Evolutionary conservation across 805 yeast species (phyloP).

Genomic region (Cyberlindnera lachancei): DNA sequence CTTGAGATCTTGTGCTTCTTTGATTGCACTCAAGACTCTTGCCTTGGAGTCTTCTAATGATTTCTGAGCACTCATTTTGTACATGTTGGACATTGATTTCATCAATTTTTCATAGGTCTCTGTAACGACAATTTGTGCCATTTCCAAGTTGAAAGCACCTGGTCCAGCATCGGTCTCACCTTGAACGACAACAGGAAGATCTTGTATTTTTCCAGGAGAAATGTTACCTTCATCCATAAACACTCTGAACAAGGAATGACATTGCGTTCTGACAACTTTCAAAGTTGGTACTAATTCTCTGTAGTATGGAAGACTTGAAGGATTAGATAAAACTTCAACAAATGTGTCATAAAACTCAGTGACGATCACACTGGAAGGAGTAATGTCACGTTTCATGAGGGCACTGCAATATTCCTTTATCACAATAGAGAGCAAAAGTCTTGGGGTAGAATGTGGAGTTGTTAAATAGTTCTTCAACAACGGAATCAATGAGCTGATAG

Average conservation of each 20-base stretch:
- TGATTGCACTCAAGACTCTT: conserved; percentile 56
- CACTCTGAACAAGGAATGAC: conserved; percentile 72
- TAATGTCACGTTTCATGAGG: conserved; percentile 11
- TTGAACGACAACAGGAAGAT: conserved; percentile 80
- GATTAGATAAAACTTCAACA: conserved; percentile 32
- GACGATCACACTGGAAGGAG: conserved; percentile 21
- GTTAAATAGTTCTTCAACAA: conserved; percentile 19
- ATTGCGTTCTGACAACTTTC: conserved; percentile 78
- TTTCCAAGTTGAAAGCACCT: conserved; percentile 76
- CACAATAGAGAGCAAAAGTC: conserved; percentile 60
- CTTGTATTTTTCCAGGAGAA: conserved; percentile 65
- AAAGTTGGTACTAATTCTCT: conserved; percentile 84
- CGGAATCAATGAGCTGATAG: conserved; percentile 32
- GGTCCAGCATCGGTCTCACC: conserved; percentile 95
- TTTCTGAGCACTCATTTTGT: conserved; percentile 62
- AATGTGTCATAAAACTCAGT: conserved; percentile 24
- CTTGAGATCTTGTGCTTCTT: conserved; percentile 53
- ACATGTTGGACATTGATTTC: conserved; percentile 55
- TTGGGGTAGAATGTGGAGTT: conserved; percentile 58
- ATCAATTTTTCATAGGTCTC: conserved; percentile 62
- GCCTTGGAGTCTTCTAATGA: conserved; percentile 74
- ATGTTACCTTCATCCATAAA: conserved; percentile 74
- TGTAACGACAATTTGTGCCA: conserved; percentile 62
- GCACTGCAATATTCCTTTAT: conserved; percentile 57
- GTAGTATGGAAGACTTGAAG: conserved; percentile 45